Percentiles rank a stretch among this genome's conserved stretches.
Evolutionary conservation across 495 filamentous ascomycete genomes (phyloP).

Genomic region (Podospora fimiseda): DNA sequence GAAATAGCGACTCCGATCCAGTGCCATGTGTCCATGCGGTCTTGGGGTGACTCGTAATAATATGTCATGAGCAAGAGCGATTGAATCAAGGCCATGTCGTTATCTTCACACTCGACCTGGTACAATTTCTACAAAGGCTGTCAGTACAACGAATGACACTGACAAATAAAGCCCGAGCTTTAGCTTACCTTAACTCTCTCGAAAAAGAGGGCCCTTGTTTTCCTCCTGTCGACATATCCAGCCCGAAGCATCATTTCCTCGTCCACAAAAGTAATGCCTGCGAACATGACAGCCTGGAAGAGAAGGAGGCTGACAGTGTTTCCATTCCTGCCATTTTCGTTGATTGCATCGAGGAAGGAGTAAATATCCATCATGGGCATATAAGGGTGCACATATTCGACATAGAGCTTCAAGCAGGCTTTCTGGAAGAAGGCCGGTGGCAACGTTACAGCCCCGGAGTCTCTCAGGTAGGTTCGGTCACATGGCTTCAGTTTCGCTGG

Average conservation of each 20-base stretch:
- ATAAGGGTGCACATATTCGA: conserved; percentile 81
- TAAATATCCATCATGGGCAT: conserved; percentile 81
- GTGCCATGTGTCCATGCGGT: conserved; percentile 87
- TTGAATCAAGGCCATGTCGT: conserved; percentile 77
- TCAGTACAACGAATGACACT: background rate
- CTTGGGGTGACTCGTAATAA: conserved; percentile 86
- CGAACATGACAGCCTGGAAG: conserved; percentile 80
- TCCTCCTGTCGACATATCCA: conserved; percentile 63
- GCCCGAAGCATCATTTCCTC: conserved; percentile 59
- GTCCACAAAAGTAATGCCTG: conserved; percentile 70
- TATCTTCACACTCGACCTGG: conserved; percentile 80
- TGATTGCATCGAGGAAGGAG: conserved; percentile 62
- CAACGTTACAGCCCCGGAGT: conserved; percentile 68
- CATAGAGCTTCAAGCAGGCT: conserved; percentile 65
- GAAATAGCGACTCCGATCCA: conserved; percentile 88
- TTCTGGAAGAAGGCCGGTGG: conserved; percentile 62
- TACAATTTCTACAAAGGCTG: conserved; percentile 47
- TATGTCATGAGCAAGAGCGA: conserved; percentile 80
- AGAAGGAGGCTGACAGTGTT: conserved; percentile 69
- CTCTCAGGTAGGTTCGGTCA: conserved; percentile 66
- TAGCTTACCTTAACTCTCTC: conserved; percentile 63
- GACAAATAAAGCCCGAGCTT: background rate
- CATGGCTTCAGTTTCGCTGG: conserved; percentile 60
- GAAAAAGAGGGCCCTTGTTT: conserved; percentile 73
- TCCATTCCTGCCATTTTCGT: conserved; percentile 55